A percentile compares a stretch with the other conserved stretches of the same genome.
These are phyloP conservation scores for Periconia digitata DNA, from an alignment of 2,329 filamentous ascomycete species.

Conservation along the genomic window DNA sequence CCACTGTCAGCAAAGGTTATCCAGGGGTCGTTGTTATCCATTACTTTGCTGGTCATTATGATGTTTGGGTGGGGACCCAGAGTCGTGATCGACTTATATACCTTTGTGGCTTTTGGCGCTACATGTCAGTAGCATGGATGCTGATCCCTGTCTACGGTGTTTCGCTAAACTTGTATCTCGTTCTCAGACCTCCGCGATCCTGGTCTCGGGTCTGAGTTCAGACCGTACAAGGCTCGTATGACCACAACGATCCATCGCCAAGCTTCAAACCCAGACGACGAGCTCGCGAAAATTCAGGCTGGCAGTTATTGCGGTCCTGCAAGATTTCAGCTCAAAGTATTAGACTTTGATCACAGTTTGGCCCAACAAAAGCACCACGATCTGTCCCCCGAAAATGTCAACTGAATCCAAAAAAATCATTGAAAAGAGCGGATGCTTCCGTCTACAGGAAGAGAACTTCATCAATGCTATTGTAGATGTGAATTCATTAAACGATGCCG, in stretches of 20 bases:
- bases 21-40: not conserved
- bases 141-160: too few relatives aligned
- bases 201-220: too few relatives aligned
- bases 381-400: not conserved
- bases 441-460: constrained; percentile 12
- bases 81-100: too few relatives aligned
- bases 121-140: too few relatives aligned
- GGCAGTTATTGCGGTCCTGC: not conserved
- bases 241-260: too few relatives aligned
- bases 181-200: too few relatives aligned
- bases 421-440: not conserved
- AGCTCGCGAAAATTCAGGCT: not conserved
- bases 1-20: not conserved
- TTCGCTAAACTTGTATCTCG: too few relatives aligned
- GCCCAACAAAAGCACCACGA: not conserved
- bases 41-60: too few relatives aligned
- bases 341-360: not conserved
- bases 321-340: not conserved
- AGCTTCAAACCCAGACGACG: not conserved
- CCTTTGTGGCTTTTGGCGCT: too few relatives aligned
- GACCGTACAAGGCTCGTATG: too few relatives aligned
- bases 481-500: not conserved
- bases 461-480: constrained; percentile 8
- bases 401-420: not conserved
- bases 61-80: too few relatives aligned